Evolutionary conservation across 495 filamentous ascomycete genomes (phyloP).

Genomic region (Xylaria scruposa): DNA sequence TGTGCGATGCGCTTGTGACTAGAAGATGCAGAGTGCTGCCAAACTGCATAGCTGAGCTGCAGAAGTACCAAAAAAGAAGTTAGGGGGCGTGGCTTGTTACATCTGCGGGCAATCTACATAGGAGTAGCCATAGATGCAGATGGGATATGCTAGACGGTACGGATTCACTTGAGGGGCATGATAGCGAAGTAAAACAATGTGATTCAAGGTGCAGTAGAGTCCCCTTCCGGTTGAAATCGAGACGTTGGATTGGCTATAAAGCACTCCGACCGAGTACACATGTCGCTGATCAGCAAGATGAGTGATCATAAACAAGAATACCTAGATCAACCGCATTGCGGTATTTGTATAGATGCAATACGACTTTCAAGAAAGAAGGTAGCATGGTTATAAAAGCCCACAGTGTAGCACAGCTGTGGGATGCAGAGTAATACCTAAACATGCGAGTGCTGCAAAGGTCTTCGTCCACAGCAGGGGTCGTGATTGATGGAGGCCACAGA

Average conservation of each 20-base stretch:
- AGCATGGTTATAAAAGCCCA: neutral
- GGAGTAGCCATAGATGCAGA: neutral
- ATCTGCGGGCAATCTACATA: neutral
- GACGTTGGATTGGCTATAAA: neutral
- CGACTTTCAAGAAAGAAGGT: neutral
- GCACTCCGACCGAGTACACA: neutral
- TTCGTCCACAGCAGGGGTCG: neutral
- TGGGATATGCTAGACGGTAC: neutral
- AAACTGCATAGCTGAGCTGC: neutral
- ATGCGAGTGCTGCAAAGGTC: neutral
- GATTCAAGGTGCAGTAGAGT: neutral
- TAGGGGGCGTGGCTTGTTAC: neutral
- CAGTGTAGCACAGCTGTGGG: neutral
- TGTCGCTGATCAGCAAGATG: neutral
- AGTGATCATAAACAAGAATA: neutral
- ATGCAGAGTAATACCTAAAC: neutral
- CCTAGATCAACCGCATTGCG: neutral
- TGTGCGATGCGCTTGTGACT: neutral
- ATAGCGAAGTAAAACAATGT: neutral
- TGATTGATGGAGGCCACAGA: neutral
- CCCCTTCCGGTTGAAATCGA: neutral
- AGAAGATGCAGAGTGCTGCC: neutral
- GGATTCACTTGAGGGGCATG: neutral
- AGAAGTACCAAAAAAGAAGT: neutral
- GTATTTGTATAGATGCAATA: neutral